These are phyloP conservation scores for Heterobasidion parviporum DNA, from an alignment of 1,284 basidiomycete species.

Conservation along the genomic window DNA sequence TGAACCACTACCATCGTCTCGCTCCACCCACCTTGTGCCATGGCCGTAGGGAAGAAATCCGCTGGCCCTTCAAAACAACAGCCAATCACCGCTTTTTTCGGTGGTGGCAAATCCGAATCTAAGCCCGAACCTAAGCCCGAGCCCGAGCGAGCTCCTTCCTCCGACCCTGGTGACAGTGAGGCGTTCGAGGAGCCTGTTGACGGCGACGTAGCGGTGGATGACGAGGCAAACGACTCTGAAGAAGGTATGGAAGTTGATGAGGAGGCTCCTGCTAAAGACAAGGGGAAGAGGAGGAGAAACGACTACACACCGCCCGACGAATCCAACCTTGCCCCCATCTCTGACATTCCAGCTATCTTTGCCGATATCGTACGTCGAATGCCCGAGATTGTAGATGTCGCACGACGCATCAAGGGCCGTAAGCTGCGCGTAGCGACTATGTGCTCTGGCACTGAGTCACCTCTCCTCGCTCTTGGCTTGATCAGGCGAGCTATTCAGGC, in stretches of 20 bases:
- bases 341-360: slow-evolving; percentile 80
- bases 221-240: slow-evolving; percentile 15
- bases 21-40: neutral
- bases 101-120: slow-evolving; percentile 6
- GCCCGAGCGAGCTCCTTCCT: neutral
- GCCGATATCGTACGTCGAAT: slow-evolving; percentile 70
- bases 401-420: slow-evolving; percentile 67
- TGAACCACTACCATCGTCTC: neutral
- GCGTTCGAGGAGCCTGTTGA: slow-evolving; percentile 8
- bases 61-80: slow-evolving; percentile 8
- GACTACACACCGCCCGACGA: slow-evolving; percentile 30
- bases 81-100: slow-evolving; percentile 8
- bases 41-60: neutral
- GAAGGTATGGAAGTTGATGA: slow-evolving; percentile 16
- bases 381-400: slow-evolving; percentile 63
- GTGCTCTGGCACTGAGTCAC: slow-evolving; percentile 96
- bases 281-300: slow-evolving; percentile 5
- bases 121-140: slow-evolving; percentile 15
- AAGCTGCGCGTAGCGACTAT: slow-evolving; percentile 92
- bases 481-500: slow-evolving; percentile 70
- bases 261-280: slow-evolving; percentile 12
- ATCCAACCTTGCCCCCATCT: slow-evolving; percentile 74
- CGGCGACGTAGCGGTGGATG: slow-evolving; percentile 14
- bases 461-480: slow-evolving; percentile 82
- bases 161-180: slow-evolving; percentile 18